phyloP scores from a whole-genome alignment of 192 early-diverging fungal species.

The Phlyctochytrium bullatum region DNA sequence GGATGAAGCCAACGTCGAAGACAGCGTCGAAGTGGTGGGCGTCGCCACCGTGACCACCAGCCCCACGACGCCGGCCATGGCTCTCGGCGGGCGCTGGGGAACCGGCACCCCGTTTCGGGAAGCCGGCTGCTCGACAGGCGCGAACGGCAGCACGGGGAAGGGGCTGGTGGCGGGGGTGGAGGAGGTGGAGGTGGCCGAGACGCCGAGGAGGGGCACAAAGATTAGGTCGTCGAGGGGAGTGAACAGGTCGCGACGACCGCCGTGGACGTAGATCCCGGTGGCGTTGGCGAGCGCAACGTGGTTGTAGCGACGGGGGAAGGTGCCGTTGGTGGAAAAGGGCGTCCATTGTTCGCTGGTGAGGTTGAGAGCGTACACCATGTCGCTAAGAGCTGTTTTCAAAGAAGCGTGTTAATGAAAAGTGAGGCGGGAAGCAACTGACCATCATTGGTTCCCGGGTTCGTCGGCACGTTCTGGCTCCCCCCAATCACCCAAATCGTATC shows the following conservation, averaged over 20 bases:
- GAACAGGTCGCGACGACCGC: not conserved
- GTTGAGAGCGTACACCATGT: not conserved
- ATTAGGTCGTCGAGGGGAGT: not conserved
- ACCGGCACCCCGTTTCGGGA: not conserved
- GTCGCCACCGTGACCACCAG: not conserved
- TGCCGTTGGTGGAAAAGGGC: not conserved
- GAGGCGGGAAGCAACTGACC: not conserved
- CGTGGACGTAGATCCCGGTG: not conserved
- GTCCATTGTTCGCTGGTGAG: not conserved
- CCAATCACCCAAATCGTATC: slow-evolving; percentile 4
- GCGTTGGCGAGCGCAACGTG: not conserved
- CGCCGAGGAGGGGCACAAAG: not conserved
- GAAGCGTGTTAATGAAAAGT: not conserved
- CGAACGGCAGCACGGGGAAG: not conserved
- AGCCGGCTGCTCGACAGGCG: not conserved
- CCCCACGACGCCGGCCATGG: not conserved
- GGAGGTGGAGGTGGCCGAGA: not conserved
- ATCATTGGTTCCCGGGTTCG: not conserved
- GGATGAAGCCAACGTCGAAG: too few relatives aligned
- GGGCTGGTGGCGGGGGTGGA: not conserved
- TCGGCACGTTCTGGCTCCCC: not conserved
- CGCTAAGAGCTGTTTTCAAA: not conserved
- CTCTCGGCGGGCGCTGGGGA: not conserved
- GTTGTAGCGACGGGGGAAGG: not conserved
- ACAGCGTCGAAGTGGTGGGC: too few relatives aligned